Percentiles rank a stretch among this genome's conserved stretches.
Conservation (phyloP, 805 yeast genomes). For the Lachancea sp. region DNA sequence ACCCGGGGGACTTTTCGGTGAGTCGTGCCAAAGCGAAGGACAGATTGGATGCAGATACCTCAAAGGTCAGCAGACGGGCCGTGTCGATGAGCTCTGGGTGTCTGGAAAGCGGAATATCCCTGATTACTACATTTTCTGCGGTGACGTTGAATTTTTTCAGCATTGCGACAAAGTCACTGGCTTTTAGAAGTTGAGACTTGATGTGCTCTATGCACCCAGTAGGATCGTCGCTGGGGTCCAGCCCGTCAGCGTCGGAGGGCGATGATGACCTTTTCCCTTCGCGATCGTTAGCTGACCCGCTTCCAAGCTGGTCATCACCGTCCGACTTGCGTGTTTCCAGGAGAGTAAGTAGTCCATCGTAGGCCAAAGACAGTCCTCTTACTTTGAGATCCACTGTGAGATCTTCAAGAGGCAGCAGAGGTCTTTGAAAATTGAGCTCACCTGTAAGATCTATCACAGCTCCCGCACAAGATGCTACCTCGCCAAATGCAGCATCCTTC, state of each 20-base stretch:
- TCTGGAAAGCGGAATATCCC: slow-evolving; percentile 20
- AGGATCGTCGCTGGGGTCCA: background rate
- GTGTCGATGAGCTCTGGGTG: slow-evolving; percentile 18
- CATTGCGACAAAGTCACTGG: slow-evolving; percentile 8
- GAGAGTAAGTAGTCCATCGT: background rate
- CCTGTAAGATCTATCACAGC: slow-evolving; percentile 3
- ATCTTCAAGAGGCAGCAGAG: slow-evolving; percentile 1
- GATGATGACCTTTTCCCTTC: background rate
- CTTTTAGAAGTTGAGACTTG: slow-evolving; percentile 1
- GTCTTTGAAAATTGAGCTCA: slow-evolving; percentile 1
- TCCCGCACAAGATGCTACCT: background rate
- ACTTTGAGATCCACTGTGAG: slow-evolving; percentile 1
- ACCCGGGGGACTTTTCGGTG: slow-evolving; percentile 39
- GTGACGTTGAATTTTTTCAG: slow-evolving; percentile 19
- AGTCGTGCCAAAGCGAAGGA: slow-evolving; percentile 27
- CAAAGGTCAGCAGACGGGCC: slow-evolving; percentile 19
- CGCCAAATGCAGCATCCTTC: slow-evolving; percentile 3
- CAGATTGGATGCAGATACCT: slow-evolving; percentile 21
- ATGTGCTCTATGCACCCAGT: slow-evolving; percentile 5
- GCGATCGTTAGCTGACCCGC: background rate
- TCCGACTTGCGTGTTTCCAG: background rate
- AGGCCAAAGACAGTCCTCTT: slow-evolving; percentile 1
- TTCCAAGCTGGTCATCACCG: background rate
- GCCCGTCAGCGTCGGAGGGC: background rate
- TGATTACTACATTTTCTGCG: slow-evolving; percentile 20